A percentile compares a stretch with the other conserved stretches of the same genome.
These are phyloP conservation scores for Akanthomyces dipterigenus DNA, from an alignment of 2,329 filamentous ascomycete species.

Conservation along the genomic window DNA sequence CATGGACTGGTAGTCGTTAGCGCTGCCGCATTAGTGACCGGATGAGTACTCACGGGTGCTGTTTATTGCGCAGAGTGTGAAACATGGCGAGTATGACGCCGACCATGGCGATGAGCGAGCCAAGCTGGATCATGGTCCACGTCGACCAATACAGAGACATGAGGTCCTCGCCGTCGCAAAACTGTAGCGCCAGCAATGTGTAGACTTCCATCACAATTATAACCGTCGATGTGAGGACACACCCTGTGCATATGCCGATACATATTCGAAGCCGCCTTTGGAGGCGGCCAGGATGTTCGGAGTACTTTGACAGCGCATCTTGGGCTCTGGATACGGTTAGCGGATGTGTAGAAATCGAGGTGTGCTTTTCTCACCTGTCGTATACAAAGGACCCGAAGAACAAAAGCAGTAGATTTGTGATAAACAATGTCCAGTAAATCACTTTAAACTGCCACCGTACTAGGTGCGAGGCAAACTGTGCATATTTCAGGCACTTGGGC, in stretches of 20 bases:
- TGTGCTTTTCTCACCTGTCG: constrained; percentile 26
- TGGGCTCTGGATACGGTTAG: constrained; percentile 23
- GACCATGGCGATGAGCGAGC: constrained; percentile 50
- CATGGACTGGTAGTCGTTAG: constrained; percentile 34
- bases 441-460: constrained; percentile 36
- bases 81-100: constrained; percentile 49
- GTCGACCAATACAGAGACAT: constrained; percentile 56
- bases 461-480: constrained; percentile 37
- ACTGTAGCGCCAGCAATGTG: constrained; percentile 46
- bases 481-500: constrained; percentile 29
- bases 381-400: constrained; percentile 38
- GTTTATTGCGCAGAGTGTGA: constrained; percentile 41
- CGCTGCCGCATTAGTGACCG: neutral
- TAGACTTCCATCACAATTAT: constrained; percentile 50
- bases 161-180: constrained; percentile 54
- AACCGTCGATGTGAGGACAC: constrained; percentile 37
- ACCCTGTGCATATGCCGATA: constrained; percentile 36
- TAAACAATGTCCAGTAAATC: constrained; percentile 41
- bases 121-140: constrained; percentile 54
- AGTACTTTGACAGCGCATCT: constrained; percentile 30
- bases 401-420: constrained; percentile 36
- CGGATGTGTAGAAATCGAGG: too few species aligned
- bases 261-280: constrained; percentile 33
- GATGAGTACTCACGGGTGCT: constrained; percentile 41
- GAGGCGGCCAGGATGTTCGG: constrained; percentile 25